phyloP scores from a whole-genome alignment of 176 grass and related monocot genomes.

The Dendrocalamus sinicus region DNA sequence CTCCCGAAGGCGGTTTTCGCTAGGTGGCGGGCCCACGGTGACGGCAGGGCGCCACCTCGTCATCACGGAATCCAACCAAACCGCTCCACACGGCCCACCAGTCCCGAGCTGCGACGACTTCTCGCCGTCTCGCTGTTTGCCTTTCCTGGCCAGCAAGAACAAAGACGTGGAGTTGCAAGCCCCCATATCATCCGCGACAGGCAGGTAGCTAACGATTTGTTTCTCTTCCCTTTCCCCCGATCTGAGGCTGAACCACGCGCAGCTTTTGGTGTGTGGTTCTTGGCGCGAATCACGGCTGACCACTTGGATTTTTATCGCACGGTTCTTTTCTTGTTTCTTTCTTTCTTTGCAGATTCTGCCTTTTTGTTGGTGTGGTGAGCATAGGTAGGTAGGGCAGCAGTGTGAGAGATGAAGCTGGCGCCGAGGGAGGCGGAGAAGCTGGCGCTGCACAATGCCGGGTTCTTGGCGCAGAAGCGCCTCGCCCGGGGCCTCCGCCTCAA shows the following conservation, averaged over 20 bases:
- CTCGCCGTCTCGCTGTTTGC: not conserved
- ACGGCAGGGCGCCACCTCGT: not conserved
- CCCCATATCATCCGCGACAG: not conserved
- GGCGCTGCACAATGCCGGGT: slow-evolving; percentile 84
- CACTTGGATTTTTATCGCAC: not conserved
- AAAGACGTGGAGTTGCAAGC: no score
- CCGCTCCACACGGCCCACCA: not conserved
- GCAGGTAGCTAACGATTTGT: not conserved
- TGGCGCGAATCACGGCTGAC: not conserved
- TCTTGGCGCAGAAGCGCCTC: slow-evolving; percentile 90
- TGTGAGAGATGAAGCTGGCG: slow-evolving; percentile 66
- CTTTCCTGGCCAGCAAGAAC: not conserved
- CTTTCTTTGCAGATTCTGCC: not conserved
- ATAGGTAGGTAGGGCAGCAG: not conserved
- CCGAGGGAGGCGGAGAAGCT: slow-evolving; percentile 86
- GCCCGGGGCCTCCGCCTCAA: slow-evolving; percentile 87
- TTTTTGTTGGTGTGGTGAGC: no score
- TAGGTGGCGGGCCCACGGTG: no score
- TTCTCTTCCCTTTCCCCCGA: not conserved
- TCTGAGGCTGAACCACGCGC: not conserved
- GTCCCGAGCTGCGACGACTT: not conserved
- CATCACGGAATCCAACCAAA: not conserved
- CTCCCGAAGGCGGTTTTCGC: no score
- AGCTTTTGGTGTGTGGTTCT: not conserved
- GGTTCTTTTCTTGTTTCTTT: not conserved